Evolutionary conservation across 805 yeast species (phyloP), one percentile per base, ranked within the genome.

Genomic region (Aciculoconidium aculeatum): DNA sequence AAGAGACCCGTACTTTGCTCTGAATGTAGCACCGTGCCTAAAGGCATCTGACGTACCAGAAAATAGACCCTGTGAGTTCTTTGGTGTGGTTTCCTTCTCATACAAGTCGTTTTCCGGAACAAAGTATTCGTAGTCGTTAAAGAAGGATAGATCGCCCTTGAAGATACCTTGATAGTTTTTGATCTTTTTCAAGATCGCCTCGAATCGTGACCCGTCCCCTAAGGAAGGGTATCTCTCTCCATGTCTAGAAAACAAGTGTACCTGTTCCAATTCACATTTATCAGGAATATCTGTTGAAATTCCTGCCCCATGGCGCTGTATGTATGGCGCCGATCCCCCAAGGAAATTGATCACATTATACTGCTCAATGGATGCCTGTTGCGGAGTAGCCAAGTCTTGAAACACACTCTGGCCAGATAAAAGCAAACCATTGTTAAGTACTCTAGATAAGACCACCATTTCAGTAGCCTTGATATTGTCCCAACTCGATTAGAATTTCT

Each of bases 181-280:
- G 31, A 62, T 39, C 28, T 35, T 35, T 6, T 39, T 23, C 22
- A 31, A 14, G 22, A 59, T 34, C 8, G 46, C 45, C 36, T 61
- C 57, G 24, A 48, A 44, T 13, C 17, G 19, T 26, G 44, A 40
- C 10, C 67, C 67, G n/a, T 32, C 38, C 19, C 43, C 31, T 17
- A 37, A 39, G 10, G 63, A 8, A 3, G 85, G 87, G 47, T 64
- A 81, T 41, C 94, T 63, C 51, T 84, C 92, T 11, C 92, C 94
- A 49, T 85, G 94, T 47, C 95, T 70, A 42, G 77, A 75, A 28
- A 80, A 58, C 16, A 81, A 57, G 40, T 80, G 87, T 9, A 80
- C 85, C 51, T 81, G 92, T 42, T 72, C 73, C 34, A 77, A 60
- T 5, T 53, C 44, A 51, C 84, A 77, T 27, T 60, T 61, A 5